Percentiles rank a stretch among this genome's conserved stretches.
phyloP scores from a whole-genome alignment of 1,139 yeast species.

The Yamadazyma songkhlaensis region DNA sequence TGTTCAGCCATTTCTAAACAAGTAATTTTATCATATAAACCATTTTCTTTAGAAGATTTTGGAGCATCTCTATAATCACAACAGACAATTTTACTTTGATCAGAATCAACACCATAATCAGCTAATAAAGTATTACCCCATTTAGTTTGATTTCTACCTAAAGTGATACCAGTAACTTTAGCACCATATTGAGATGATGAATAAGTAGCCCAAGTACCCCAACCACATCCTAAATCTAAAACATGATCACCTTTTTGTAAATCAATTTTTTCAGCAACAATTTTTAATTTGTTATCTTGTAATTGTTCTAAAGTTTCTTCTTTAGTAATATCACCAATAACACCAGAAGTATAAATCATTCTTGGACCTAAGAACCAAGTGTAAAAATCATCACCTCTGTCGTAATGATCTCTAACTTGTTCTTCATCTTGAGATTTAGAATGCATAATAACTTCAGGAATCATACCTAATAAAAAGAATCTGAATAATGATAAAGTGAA shows the following conservation, averaged over 20 bases:
- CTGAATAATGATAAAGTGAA: conserved; percentile 78
- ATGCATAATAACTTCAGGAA: conserved; percentile 91
- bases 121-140: conserved; percentile 78
- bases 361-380: conserved; percentile 93
- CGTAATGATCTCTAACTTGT: conserved; percentile 94
- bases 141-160: conserved; percentile 87
- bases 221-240: conserved; percentile 90
- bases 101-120: conserved; percentile 62
- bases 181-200: conserved; percentile 86
- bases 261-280: conserved; percentile 85
- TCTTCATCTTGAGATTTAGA: conserved; percentile 94
- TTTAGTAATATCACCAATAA: conserved; percentile 64
- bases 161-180: conserved; percentile 81
- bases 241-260: conserved; percentile 69
- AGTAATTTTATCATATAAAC: conserved; percentile 81
- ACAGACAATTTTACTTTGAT: conserved; percentile 78
- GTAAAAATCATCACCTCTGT: conserved; percentile 95
- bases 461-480: conserved; percentile 83
- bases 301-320: conserved; percentile 82
- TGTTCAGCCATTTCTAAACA: conserved; percentile 97
- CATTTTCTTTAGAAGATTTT: conserved; percentile 51
- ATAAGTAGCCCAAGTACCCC: conserved; percentile 91
- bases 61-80: conserved; percentile 92
- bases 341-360: conserved; percentile 90
- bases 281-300: conserved; percentile 86